phyloP scores from a whole-genome alignment of 1,139 yeast species.

The Nakaseomyces nivariensis region DNA sequence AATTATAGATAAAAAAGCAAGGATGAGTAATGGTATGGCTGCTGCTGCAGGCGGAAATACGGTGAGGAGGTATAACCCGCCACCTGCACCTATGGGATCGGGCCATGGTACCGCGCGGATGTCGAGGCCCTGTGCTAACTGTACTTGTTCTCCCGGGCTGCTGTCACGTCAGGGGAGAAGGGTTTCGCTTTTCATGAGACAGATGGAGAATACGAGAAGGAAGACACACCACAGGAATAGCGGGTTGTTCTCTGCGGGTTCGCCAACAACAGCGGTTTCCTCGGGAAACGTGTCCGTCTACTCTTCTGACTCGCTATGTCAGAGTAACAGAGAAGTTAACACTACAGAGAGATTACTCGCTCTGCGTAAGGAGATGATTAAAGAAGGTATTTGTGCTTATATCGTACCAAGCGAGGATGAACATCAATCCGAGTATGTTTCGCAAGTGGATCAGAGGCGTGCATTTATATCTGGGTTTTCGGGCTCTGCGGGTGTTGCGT shows the following conservation, averaged over 20 bases:
- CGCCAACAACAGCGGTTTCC: constrained; percentile 1
- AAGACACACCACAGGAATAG: constrained; percentile 5
- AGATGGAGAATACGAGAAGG: constrained; percentile 20
- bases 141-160: constrained; percentile 77
- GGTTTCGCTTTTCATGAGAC: constrained; percentile 35
- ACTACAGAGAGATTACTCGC: constrained; percentile 51
- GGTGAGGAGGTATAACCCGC: constrained; percentile 4
- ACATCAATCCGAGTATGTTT: constrained; percentile 86
- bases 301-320: constrained; percentile 32
- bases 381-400: constrained; percentile 61
- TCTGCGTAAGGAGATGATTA: constrained; percentile 58
- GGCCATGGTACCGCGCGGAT: neutral
- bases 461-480: constrained; percentile 81
- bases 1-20: neutral
- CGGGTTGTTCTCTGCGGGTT: constrained; percentile 13
- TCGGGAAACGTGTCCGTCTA: constrained; percentile 26
- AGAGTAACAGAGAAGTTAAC: constrained; percentile 36
- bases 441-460: constrained; percentile 71
- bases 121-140: constrained; percentile 50
- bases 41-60: neutral
- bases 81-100: constrained; percentile 1
- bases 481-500: constrained; percentile 93
- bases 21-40: neutral
- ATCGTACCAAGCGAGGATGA: constrained; percentile 88
- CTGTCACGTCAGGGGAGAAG: constrained; percentile 55